Evolutionary conservation across 805 yeast genomes (phyloP), one percentile per base, ranked within the genome.

Genomic region (Suhomyces sp.): DNA sequence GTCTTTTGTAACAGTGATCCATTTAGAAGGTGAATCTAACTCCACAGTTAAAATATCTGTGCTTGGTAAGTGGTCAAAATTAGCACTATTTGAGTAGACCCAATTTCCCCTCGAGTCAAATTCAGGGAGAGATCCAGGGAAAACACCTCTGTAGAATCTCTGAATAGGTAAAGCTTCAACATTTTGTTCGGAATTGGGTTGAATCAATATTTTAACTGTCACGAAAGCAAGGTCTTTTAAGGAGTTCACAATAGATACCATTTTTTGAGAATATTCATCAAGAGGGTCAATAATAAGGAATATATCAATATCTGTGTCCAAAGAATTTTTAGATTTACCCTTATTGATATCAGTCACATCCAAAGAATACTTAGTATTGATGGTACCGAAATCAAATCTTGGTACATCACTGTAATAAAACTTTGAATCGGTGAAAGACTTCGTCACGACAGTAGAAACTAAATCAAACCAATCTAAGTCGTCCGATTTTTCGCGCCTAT

Each of bases 201-300:
- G 74, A 19, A 88, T 46, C 4, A 77, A 48, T 0, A 88, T 58
- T 14, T 70, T 68, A 4, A 81, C 50, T 14, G 76, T 74, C 4
- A 83, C 68, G 46, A 74, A 77, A 1, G 74, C 58, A 18, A 79
- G 49, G 16, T 63, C 55, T 20, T 58, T 54, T 6, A 82, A 43
- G 0, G 74, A 46, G 3, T 54, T 46, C 3, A 59, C 51, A 12
- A 83, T 53, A 0, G 82, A 62, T 0, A 83, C 46, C 6, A 79
- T 49, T 31, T 74, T 76, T 49, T 87, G 98, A 0, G 95, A 74
- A 11, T 63, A 48, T 46, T 83, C 90, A 39, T 76, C 74, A 2
- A 79, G 56, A 1, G 98, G 97, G 53, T 93, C 88, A 25, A 86
- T 50, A 1, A 84, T 58, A 0, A 84, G 63, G 4, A 76, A 56